phyloP scores from a whole-genome alignment of 257 asterid species.

The Solanum sitiens region DNA sequence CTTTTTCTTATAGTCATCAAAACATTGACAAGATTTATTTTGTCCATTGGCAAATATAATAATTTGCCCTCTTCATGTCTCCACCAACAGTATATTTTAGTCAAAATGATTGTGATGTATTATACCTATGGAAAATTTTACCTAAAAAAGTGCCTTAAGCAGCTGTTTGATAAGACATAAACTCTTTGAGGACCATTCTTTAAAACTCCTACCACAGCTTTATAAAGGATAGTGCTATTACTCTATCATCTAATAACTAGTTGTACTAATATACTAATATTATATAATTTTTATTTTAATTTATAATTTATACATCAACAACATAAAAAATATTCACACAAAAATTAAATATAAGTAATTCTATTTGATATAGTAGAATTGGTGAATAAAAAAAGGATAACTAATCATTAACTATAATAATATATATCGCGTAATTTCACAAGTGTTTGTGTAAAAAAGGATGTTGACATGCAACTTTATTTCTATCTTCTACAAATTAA shows the following conservation, averaged over 20 bases:
- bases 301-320: background rate
- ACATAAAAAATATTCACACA: background rate
- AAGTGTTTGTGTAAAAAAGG: background rate
- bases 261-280: background rate
- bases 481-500: background rate
- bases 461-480: background rate
- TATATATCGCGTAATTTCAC: background rate
- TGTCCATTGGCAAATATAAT: slow-evolving; percentile 1
- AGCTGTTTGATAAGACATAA: slow-evolving; percentile 18
- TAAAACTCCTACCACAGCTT: slow-evolving; percentile 6
- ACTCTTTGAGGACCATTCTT: slow-evolving; percentile 10
- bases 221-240: background rate
- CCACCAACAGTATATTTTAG: background rate
- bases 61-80: background rate
- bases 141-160: background rate
- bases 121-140: background rate
- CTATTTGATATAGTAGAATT: background rate
- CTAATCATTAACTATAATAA: fast-evolving
- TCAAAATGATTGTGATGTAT: background rate
- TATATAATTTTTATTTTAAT: background rate
- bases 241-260: background rate
- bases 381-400: background rate
- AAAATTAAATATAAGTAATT: background rate
- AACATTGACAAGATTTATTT: slow-evolving; percentile 1
- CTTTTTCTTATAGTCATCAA: background rate